A percentile compares a stretch with the other conserved stretches of the same genome.
Evolutionary conservation across 73 alveolate genomes (phyloP).

Genomic region (Paramecium sexaurelia): DNA sequence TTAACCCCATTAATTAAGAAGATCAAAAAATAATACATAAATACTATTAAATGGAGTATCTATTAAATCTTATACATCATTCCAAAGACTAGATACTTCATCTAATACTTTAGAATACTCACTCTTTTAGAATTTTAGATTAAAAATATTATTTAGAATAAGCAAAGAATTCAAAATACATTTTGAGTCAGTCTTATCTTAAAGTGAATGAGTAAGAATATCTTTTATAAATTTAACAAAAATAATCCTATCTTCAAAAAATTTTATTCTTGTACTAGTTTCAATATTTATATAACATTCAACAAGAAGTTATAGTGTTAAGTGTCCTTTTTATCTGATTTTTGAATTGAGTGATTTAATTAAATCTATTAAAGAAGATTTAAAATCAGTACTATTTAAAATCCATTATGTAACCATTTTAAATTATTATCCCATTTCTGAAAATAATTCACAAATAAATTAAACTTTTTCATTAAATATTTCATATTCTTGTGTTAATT

Average conservation of each 20-base stretch:
- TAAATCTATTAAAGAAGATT: not conserved
- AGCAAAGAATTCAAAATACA: constrained; percentile 2
- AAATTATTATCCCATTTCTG: constrained; percentile 35
- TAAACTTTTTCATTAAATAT: constrained; percentile 26
- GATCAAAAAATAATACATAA: not conserved
- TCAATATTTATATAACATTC: not conserved
- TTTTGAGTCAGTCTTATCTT: constrained; percentile 15
- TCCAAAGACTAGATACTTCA: not conserved
- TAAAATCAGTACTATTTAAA: not conserved
- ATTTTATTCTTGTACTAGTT: not conserved
- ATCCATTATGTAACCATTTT: not conserved
- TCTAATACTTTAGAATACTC: not conserved
- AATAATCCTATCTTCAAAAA: not conserved
- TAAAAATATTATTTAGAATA: not conserved
- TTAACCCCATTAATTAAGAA: constrained; percentile 23
- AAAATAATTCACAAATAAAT: constrained; percentile 37
- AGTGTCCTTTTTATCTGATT: not conserved
- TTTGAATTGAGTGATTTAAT: constrained; percentile 36
- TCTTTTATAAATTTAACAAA: not conserved
- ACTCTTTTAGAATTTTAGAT: not conserved
- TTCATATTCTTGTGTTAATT: constrained; percentile 13
- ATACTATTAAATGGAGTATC: constrained; percentile 35
- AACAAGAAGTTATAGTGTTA: not conserved
- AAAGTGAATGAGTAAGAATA: not conserved
- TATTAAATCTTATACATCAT: not conserved